These are phyloP conservation scores for Hygrocybe punicea DNA, from an alignment of 768 basidiomycete genomes.

Conservation along the genomic window DNA sequence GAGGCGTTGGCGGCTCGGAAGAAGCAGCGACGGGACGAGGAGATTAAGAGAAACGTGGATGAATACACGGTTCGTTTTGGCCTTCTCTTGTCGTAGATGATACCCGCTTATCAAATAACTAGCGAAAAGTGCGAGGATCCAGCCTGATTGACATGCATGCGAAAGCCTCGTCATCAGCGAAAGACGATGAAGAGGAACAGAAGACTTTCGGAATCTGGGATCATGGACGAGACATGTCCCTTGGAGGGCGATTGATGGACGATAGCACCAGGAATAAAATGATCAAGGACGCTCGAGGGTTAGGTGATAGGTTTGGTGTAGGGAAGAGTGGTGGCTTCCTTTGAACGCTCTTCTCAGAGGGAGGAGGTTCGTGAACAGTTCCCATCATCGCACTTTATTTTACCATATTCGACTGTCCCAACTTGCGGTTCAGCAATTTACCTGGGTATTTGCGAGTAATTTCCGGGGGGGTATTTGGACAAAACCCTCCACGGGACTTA, in stretches of 20 bases:
- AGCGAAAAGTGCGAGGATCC: conserved; percentile 50
- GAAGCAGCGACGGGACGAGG: conserved; percentile 62
- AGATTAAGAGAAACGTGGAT: conserved; percentile 68
- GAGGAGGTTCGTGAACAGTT: no score
- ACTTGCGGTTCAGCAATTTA: no score
- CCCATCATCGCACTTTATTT: no score
- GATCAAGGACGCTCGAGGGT: conserved; percentile 74
- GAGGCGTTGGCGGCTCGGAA: conserved; percentile 47
- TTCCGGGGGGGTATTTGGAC: no score
- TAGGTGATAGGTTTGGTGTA: conserved; percentile 80
- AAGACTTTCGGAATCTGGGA: conserved; percentile 82
- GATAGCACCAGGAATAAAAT: conserved; percentile 75
- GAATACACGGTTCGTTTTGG: conserved; percentile 66
- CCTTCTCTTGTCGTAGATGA: neutral
- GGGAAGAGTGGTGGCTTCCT: conserved; percentile 70
- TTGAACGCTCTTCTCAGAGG: conserved; percentile 21
- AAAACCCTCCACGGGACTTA: no score
- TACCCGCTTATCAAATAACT: neutral
- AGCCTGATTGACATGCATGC: conserved; percentile 56
- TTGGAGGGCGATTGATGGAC: conserved; percentile 87
- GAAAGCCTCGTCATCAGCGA: conserved; percentile 29
- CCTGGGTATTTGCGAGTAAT: no score
- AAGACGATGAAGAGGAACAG: conserved; percentile 47
- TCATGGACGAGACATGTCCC: conserved; percentile 82
- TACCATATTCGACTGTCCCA: no score